Evolutionary conservation across 106 monocot genomes (phyloP), one percentile per base, ranked within the genome.

Genomic region (Vanilla planifolia): DNA sequence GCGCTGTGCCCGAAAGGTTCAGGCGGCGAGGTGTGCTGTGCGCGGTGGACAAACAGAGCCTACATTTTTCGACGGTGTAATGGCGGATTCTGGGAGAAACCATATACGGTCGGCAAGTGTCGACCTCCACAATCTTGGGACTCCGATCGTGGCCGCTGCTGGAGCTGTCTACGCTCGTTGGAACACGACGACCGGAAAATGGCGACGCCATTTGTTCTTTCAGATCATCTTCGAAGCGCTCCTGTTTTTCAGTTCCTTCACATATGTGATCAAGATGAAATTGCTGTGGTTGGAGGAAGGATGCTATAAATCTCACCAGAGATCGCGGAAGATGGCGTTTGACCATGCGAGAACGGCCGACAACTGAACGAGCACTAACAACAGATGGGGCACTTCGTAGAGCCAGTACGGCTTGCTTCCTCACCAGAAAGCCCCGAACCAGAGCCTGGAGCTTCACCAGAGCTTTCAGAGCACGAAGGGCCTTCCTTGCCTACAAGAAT

Each of bases 401-500:
- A 41, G 75, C 77, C 57, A 77, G 74, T 79, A 79, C 66, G 1
- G 85, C 73, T 63, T 80, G 76, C 51, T 75, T 83, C 21, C 91
- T 56, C 1, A 92, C 86, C 15, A 92, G 69, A 61, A 83, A 80
- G 29, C 91, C 91, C 0, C 91, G 63, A 6, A 86, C 83, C 3
- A 83, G 61, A 16, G 91, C 91, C 61, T 92, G 91, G 20, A 92
- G 27, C 69, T 86, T 86, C 29, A 92, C 83, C 33, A 92, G 60
- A 23, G 83, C 79, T 62, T 78, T 92, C 3, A 92, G 82, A 36
- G 91, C 91, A 21, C 86, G 63, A 9, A 83, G 66, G 26, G 91
- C 91, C 32, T 86, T 92, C 71, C 69, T 82, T 28, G 91, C 91
- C 91, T 92, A 34, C 43, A 59, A 33, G 3, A 9, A 40, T 16